Percentiles rank a stretch among this genome's conserved stretches.
Conservation (phyloP, 164 flowering plant genomes). For the Vitis rupestris region DNA sequence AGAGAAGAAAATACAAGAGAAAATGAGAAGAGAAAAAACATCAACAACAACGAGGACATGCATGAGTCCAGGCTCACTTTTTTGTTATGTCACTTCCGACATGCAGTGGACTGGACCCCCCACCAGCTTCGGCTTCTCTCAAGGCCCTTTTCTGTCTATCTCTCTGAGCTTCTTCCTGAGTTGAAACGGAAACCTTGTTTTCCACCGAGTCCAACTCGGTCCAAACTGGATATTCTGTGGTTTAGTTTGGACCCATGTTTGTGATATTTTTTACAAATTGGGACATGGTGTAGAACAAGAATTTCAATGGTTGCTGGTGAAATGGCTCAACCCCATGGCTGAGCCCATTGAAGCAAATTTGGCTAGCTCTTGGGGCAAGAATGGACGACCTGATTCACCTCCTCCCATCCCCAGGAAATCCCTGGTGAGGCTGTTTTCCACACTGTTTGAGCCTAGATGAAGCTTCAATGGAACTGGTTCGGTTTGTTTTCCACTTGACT, state of each 20-base stretch:
- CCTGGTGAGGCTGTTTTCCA: constrained; percentile 25
- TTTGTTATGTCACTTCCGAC: constrained; percentile 12
- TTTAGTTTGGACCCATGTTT: neutral
- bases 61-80: constrained; percentile 10
- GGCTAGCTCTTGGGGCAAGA: constrained; percentile 39
- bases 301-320: constrained; percentile 27
- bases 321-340: constrained; percentile 47
- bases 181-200: too few relatives aligned
- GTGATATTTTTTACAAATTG: neutral
- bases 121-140: too few relatives aligned
- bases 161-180: too few relatives aligned
- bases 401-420: constrained; percentile 42
- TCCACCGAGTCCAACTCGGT: neutral
- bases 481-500: constrained; percentile 5
- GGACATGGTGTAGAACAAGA: neutral
- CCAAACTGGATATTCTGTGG: neutral
- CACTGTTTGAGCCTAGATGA: neutral
- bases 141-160: too few relatives aligned
- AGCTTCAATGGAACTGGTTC: neutral
- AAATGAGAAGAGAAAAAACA: constrained; percentile 6
- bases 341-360: constrained; percentile 49
- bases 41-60: constrained; percentile 10
- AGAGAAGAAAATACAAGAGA: constrained; percentile 2
- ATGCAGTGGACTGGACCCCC: neutral
- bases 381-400: constrained; percentile 17